phyloP scores from a whole-genome alignment of 306 rosid species.

The Glycine latifolia region DNA sequence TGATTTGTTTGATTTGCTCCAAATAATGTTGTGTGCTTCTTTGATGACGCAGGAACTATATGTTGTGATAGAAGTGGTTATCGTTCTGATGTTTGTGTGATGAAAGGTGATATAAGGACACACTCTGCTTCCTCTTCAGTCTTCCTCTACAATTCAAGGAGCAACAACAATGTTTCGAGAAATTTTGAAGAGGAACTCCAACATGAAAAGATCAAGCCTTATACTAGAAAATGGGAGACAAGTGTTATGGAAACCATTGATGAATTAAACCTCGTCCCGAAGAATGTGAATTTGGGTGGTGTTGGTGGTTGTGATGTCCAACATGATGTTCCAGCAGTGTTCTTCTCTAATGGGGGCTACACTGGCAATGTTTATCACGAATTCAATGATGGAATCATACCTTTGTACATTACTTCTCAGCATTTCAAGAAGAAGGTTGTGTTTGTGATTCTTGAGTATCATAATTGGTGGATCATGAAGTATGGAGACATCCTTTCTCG shows the following conservation, averaged over 20 bases:
- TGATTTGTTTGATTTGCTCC: background rate
- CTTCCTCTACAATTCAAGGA: slow-evolving; percentile 64
- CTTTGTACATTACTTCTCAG: slow-evolving; percentile 82
- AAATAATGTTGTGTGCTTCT: background rate
- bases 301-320: slow-evolving; percentile 66
- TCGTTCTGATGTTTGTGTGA: slow-evolving; percentile 83
- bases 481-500: slow-evolving; percentile 80
- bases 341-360: slow-evolving; percentile 97
- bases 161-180: slow-evolving; percentile 34
- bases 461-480: slow-evolving; percentile 86
- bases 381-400: slow-evolving; percentile 92
- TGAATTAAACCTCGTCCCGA: slow-evolving; percentile 69
- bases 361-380: slow-evolving; percentile 96
- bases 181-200: slow-evolving; percentile 50
- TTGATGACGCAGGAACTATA: slow-evolving; percentile 66
- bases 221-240: slow-evolving; percentile 93
- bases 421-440: slow-evolving; percentile 83
- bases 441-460: slow-evolving; percentile 89
- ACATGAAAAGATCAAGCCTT: slow-evolving; percentile 76
- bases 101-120: slow-evolving; percentile 94
- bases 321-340: slow-evolving; percentile 86
- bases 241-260: slow-evolving; percentile 79
- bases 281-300: slow-evolving; percentile 46
- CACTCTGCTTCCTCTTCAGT: slow-evolving; percentile 70
- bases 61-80: slow-evolving; percentile 83